Evolutionary conservation across 331 rosid species (phyloP), one percentile per base, ranked within the genome.

Genomic region (Acacia pycnantha): DNA sequence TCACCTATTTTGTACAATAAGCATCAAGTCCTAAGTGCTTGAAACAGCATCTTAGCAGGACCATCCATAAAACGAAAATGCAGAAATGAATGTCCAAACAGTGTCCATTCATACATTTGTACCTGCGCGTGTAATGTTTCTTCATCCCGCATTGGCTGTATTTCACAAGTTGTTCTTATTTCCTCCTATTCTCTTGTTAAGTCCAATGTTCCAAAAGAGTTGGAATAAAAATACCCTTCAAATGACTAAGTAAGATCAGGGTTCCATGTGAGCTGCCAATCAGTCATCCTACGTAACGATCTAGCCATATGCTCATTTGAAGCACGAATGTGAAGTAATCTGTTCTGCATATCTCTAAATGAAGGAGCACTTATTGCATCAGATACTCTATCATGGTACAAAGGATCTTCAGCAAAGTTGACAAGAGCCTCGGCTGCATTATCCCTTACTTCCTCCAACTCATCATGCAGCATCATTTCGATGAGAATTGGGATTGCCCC

Each of bases 341-440:
- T 82, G 53, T 68, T 83, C 77, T 71, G 88, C 88, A 87, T 77
- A 74, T 73, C 71, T 62, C 84, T 83, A 82, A 87, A 90, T 8
- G 86, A 84, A 85, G 88, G 85, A 85, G 33, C 76, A 74, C 82
- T 76, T 40, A 80, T 62, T 27, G 83, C 86, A 66, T 79, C 84
- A 37, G 87, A 85, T 79, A 87, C 74, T 71, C 77, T 80, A 53
- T 78, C 82, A 76, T 19, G 65, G 77, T 77, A 82, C 31, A 75
- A 67, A 3, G 92, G 85, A 77, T 90, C 94, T 35, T 82, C 87
- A 80, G 87, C 72, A 78, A 87, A 85, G 66, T 78, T 87, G 27
- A 79, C 54, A 40, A 88, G 85, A 26, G 90, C 87, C 90, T 90
- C 92, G 0, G 89, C 89, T 71, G 83, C 88, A 87, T 90, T 90